Percentiles rank a stretch among this genome's conserved stretches.
These are phyloP conservation scores for Acer negundo DNA, from an alignment of 345 rosid species.

Conservation along the genomic window DNA sequence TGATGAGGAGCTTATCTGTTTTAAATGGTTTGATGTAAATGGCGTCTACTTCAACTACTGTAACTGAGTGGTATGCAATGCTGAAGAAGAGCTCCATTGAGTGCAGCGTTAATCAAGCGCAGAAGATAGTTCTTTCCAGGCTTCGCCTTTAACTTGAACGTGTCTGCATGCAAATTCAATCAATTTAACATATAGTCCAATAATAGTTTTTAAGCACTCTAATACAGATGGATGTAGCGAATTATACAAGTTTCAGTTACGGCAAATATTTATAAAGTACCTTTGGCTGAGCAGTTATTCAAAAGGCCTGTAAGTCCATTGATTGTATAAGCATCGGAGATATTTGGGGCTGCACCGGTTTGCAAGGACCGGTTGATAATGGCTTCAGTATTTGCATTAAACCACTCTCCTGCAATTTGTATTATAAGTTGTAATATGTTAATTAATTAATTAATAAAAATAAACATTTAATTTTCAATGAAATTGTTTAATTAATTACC, in stretches of 20 bases:
- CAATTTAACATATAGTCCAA: too few species aligned
- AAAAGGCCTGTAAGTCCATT: constrained; percentile 42
- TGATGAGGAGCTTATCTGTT: constrained; percentile 14
- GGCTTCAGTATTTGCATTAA: constrained; percentile 31
- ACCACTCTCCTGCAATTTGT: constrained; percentile 36
- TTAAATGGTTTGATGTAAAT: constrained; percentile 15
- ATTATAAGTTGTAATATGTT: background rate
- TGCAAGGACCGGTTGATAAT: constrained; percentile 33
- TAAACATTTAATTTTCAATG: too few species aligned
- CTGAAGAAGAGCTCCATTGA: constrained; percentile 36
- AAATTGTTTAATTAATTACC: constrained; percentile 18
- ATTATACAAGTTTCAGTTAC: too few species aligned
- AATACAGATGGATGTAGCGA: too few species aligned
- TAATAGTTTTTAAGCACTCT: too few species aligned
- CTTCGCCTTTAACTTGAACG: constrained; percentile 20
- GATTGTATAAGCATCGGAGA: constrained; percentile 23
- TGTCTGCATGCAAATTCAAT: background rate
- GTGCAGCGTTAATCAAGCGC: constrained; percentile 34
- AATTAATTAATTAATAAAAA: too few species aligned
- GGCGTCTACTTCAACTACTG: constrained; percentile 24
- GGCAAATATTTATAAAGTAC: constrained; percentile 8
- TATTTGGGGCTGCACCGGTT: constrained; percentile 34
- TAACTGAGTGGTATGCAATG: constrained; percentile 22
- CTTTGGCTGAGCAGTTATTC: constrained; percentile 39
- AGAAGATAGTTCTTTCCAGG: constrained; percentile 33